Base-by-base conservation (phyloP, 1,284 basidiomycete genomes). In the Ceratobasidium sp. region DNA sequence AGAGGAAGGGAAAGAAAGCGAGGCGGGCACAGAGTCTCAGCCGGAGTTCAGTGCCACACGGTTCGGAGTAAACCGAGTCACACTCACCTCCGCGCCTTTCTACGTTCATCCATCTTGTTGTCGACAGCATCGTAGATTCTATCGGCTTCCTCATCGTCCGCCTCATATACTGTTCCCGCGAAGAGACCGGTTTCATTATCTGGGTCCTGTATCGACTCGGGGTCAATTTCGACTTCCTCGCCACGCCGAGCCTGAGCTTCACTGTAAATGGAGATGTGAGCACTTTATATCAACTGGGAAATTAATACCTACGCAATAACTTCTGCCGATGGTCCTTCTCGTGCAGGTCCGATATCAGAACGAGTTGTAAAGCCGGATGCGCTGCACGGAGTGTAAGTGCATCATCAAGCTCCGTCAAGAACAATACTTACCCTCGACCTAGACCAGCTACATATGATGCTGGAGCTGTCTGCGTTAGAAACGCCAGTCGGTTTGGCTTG, bases 341-440 rank as follows among this genome's bases (percentile, higher is more conserved):
- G 90, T 3, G 97, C 97, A 65, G 97, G 98, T 84, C 97, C 97
- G 81, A 99, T 99, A 91, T 99, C 97, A 65, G 96, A 98, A 73
- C 97, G 94, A 9, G 97, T 99, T 0, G 97, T 99, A 86, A 99
- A 99, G 78, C 97, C 98, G 70, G 96, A 98, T 69, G 97, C 97
- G 85, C 94, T 95, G 79, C 15, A 69, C 54, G 40, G 46, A 67
- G 68, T 42, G 52, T 42, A 26, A 74, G 71, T 48, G 17, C 33
- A 13, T 42, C n/a, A 3, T 20, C 38, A 28, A n/a, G 4, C n/a
- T 4, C 26, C 13, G 33, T 26, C 48, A 3, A 1, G 1, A 17
- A 1, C 12, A 15, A 54, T 3, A 84, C 91, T 80, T 80, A 95
- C 94, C 96, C 96, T 89, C 96, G 91, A 86, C 96, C 96, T 56